Conservation (phyloP, 345 rosid genomes). For the Eutrema yunnanense region DNA sequence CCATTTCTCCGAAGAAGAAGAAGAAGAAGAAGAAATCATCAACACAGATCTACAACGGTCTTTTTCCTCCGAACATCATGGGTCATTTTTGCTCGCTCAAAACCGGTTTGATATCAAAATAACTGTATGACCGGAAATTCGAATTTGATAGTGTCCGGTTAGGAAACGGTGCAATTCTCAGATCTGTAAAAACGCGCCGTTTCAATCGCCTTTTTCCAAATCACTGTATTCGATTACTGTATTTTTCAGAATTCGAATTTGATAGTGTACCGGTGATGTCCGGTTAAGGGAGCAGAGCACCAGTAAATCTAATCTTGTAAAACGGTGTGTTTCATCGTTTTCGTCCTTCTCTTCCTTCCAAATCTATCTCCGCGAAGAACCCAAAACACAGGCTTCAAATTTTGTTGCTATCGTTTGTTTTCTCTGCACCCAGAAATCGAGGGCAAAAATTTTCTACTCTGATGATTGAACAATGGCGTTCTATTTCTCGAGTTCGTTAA, state of each 20-base stretch:
- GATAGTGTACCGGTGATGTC: background rate
- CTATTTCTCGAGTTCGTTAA: slow-evolving; percentile 35
- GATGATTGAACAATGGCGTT: slow-evolving; percentile 41
- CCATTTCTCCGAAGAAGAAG: slow-evolving; percentile 18
- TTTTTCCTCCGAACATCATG: slow-evolving; percentile 10
- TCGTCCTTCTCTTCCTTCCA: slow-evolving; percentile 16
- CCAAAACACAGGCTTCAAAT: background rate
- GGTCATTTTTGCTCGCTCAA: background rate
- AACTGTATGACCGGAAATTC: background rate
- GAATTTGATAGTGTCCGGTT: background rate
- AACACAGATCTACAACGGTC: slow-evolving; percentile 37
- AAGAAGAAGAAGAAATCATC: slow-evolving; percentile 10
- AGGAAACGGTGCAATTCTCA: background rate
- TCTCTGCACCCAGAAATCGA: slow-evolving; percentile 5
- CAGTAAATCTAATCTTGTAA: background rate
- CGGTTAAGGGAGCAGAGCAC: background rate
- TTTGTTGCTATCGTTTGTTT: background rate
- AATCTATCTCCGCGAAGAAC: slow-evolving; percentile 1
- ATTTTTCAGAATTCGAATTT: background rate
- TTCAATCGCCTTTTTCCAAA: no score
- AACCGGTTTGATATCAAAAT: slow-evolving; percentile 10
- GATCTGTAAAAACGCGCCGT: no score
- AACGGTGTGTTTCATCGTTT: slow-evolving; percentile 13
- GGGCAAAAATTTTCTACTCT: background rate
- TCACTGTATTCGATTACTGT: background rate